phyloP scores from a whole-genome alignment of 257 asterid species.

The Solanum pinnatisectum region DNA sequence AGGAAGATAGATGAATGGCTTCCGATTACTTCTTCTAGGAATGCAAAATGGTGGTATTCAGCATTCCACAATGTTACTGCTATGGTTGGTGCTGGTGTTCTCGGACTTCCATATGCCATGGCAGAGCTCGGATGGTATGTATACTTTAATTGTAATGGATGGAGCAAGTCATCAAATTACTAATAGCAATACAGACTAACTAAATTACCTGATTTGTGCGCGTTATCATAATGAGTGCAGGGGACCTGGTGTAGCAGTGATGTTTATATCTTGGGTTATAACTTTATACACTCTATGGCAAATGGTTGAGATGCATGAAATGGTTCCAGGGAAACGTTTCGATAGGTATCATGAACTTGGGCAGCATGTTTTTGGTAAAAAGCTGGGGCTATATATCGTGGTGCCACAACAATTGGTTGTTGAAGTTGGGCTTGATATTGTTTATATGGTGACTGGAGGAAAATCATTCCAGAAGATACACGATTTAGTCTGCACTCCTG shows the following conservation, averaged over 20 bases:
- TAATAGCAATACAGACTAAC: no score
- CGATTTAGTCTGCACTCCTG: conserved; percentile 8
- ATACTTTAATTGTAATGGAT: neutral
- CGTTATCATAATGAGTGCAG: neutral
- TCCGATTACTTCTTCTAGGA: conserved; percentile 32
- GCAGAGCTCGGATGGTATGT: conserved; percentile 30
- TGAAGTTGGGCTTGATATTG: conserved; percentile 43
- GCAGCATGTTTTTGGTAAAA: conserved; percentile 47
- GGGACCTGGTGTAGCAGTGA: conserved; percentile 42
- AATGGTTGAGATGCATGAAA: conserved; percentile 68
- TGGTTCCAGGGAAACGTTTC: conserved; percentile 50
- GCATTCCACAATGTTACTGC: conserved; percentile 41
- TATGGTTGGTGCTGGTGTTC: conserved; percentile 39
- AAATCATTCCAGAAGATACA: conserved; percentile 40
- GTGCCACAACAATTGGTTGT: conserved; percentile 42
- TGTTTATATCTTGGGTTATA: conserved; percentile 40
- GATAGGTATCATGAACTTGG: conserved; percentile 57
- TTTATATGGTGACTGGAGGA: conserved; percentile 52
- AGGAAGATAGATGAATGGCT: conserved; percentile 38
- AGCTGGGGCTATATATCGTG: conserved; percentile 31
- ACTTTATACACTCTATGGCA: conserved; percentile 53
- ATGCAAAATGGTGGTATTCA: conserved; percentile 44
- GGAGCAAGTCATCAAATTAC: neutral
- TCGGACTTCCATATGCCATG: conserved; percentile 38
- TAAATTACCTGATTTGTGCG: neutral